Evolutionary conservation across 2,329 filamentous ascomycete genomes (phyloP).

Genomic region (Pseudonectria foliicola): DNA sequence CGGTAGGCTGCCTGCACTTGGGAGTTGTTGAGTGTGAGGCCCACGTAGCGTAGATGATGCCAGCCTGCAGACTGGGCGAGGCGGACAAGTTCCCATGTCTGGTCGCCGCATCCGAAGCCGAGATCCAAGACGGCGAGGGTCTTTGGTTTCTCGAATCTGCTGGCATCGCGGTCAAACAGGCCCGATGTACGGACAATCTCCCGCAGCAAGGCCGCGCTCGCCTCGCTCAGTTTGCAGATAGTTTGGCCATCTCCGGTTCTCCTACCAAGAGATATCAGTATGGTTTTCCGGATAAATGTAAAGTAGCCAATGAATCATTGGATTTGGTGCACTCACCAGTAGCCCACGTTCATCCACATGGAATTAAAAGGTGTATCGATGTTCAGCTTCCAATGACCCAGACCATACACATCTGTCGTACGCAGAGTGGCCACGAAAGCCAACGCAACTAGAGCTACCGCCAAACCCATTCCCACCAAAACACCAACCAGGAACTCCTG

Average conservation of each 20-base stretch:
- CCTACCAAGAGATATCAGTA: constrained; percentile 17
- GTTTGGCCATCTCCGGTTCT: constrained; percentile 21
- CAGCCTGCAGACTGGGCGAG: constrained; percentile 16
- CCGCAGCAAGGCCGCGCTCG: constrained; percentile 41
- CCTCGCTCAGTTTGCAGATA: constrained; percentile 34
- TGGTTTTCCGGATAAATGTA: neutral
- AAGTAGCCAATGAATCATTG: neutral
- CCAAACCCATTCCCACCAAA: constrained; percentile 17
- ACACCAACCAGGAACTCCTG: constrained; percentile 24
- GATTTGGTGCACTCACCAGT: constrained; percentile 38
- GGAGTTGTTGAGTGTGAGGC: constrained; percentile 41
- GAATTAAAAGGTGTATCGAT: constrained; percentile 35
- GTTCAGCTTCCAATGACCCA: constrained; percentile 52
- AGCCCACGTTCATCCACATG: constrained; percentile 62
- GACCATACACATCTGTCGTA: constrained; percentile 34
- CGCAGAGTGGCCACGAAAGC: constrained; percentile 15
- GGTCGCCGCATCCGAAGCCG: constrained; percentile 54
- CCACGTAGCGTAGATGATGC: constrained; percentile 38
- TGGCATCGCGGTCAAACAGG: constrained; percentile 20
- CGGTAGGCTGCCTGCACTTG: constrained; percentile 36
- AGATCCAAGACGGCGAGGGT: constrained; percentile 42
- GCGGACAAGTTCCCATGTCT: constrained; percentile 39
- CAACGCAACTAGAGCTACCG: constrained; percentile 10
- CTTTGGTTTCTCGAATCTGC: no score
- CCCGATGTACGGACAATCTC: constrained; percentile 39